phyloP scores from a whole-genome alignment of 169 alveolate genomes.

The Ichthyophthirius multifiliis region DNA sequence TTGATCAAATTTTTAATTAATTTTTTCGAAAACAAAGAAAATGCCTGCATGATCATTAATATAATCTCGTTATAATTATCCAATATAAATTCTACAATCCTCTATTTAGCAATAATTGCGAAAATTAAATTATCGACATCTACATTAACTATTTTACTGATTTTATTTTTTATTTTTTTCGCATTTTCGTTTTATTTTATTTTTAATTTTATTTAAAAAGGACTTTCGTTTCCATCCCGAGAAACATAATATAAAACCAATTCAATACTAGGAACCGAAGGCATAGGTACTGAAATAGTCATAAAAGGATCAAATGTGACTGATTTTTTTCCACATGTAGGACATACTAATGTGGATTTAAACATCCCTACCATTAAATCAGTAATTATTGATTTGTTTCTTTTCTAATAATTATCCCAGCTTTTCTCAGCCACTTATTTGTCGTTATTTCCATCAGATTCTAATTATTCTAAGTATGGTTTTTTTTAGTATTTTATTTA shows the following conservation, averaged over 20 bases:
- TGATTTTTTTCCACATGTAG: slow-evolving; percentile 76
- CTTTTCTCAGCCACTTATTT: slow-evolving; percentile 55
- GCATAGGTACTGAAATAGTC: slow-evolving; percentile 65
- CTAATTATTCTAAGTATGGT: slow-evolving; percentile 78
- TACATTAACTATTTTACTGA: neutral
- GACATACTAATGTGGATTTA: slow-evolving; percentile 84
- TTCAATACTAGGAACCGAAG: neutral
- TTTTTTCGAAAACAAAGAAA: neutral
- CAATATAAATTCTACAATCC: neutral
- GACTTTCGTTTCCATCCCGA: neutral
- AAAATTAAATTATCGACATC: neutral
- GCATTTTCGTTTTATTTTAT: neutral
- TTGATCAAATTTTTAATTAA: neutral
- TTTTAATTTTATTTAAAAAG: neutral
- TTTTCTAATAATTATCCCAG: slow-evolving; percentile 83
- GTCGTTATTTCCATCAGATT: slow-evolving; percentile 65
- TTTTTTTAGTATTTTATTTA: slow-evolving; percentile 86
- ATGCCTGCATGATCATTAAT: neutral
- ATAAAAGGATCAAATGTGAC: slow-evolving; percentile 87
- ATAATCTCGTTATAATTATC: neutral
- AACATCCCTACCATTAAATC: slow-evolving; percentile 91
- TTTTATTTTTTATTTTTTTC: neutral
- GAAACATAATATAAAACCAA: neutral
- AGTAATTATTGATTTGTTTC: slow-evolving; percentile 86
- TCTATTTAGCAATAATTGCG: neutral